Evolutionary conservation across 208 protist species (phyloP).

Genomic region (Strigomonas culicis): DNA sequence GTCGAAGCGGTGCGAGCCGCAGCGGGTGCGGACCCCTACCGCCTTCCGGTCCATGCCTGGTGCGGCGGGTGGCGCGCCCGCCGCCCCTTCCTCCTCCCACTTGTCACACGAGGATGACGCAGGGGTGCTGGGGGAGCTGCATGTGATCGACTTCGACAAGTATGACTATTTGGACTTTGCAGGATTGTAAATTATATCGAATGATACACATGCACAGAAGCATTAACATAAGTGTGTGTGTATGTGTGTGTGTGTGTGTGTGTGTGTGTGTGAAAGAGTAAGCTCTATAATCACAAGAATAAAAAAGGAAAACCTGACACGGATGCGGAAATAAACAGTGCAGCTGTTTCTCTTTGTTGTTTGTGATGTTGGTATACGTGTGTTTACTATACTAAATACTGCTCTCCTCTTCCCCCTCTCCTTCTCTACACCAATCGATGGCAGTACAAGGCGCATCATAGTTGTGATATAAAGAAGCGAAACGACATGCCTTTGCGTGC

Average conservation of each 20-base stretch:
- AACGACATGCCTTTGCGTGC: too few relatives aligned
- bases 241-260: too few relatives aligned
- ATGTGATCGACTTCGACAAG: conserved; percentile 14
- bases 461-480: not conserved
- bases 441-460: not conserved
- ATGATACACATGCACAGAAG: too few relatives aligned
- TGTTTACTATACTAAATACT: too few relatives aligned
- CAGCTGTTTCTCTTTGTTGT: too few relatives aligned
- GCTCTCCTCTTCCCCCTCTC: not conserved
- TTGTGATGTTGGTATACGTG: too few relatives aligned
- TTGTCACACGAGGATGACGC: not conserved
- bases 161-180: conserved; percentile 30
- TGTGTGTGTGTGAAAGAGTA: too few relatives aligned
- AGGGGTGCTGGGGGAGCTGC: not conserved
- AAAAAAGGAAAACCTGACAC: too few relatives aligned
- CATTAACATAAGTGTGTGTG: too few relatives aligned
- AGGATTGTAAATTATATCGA: conserved; percentile 8
- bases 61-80: too few relatives aligned
- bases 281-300: too few relatives aligned
- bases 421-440: not conserved
- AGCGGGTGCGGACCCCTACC: not conserved
- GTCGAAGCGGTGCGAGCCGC: not conserved
- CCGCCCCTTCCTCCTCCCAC: not conserved
- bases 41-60: not conserved
- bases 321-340: too few relatives aligned